Base-by-base conservation (phyloP, 768 basidiomycete species). In the Rhodosporidiobolus sp. region DNA sequence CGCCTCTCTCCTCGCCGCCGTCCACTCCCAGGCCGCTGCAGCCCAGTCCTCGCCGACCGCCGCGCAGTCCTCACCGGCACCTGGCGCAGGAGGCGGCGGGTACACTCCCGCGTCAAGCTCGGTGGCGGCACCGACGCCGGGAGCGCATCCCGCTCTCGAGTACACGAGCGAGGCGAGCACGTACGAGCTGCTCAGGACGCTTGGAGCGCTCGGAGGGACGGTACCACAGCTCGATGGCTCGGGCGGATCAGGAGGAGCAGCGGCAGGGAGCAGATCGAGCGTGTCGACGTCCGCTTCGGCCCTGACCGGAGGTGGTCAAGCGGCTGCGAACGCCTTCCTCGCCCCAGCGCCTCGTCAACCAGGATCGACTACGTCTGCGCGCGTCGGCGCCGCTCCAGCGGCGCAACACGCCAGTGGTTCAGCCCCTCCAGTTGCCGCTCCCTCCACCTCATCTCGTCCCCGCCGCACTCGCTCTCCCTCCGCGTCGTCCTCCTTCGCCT, bases 101-200 rank as follows among this genome's bases (percentile, higher is more conserved):
- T 56, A 35, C 65, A 48, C 65, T 22, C 63, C 43, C 30, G 63
- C 43, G 28, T 28, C 52, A 1, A 22, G 32, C 11, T 64, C 63
- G 20, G 35, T 34, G 8, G 63, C 38, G 11, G 63, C 52, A 3
- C 52, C 63, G 0, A 64, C 63, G 3, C 63, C 63, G 14, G 58
- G 16, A 14, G 58, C 58, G 17, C 43, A 35, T 8, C 38, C 63
- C 4, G 53, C 19, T 11, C 26, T 52, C 7, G 34, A 30, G 53
- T 32, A 38, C 19, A 55, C 54, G 16, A 22, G 28, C 28, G 35
- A 38, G 38, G n/a, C 34, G 34, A 52, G 35, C n/a, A 43, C 46
- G 19, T 50, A 45, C 32, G 32, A 34, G 35, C 28, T 50, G 14
- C 20, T 38, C 24, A 35, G 22, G 24, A 22, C 30, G 34, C 43